Evolutionary conservation across 441 rosid genomes (phyloP).

Genomic region (Bocquillonia castaneifolia): DNA sequence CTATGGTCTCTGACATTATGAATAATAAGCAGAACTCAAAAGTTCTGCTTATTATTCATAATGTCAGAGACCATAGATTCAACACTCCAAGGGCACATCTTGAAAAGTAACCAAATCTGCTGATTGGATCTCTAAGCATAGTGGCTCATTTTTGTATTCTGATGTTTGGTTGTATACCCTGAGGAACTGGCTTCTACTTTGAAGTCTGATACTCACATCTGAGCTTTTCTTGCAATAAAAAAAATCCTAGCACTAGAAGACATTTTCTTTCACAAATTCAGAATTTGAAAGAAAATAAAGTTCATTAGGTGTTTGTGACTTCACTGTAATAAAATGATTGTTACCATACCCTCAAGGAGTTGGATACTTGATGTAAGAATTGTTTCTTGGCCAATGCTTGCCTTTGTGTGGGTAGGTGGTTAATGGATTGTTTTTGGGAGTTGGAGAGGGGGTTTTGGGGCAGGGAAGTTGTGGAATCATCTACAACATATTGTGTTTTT

Average conservation of each 20-base stretch:
- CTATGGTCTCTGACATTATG: no score
- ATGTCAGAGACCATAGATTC: no score
- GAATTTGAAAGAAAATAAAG: neutral
- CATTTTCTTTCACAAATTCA: neutral
- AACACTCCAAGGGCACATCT: no score
- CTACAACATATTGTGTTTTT: neutral
- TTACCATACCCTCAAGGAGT: neutral
- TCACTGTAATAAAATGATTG: neutral
- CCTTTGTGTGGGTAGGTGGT: neutral
- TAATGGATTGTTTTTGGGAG: neutral
- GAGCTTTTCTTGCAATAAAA: no score
- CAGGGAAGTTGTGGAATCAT: neutral
- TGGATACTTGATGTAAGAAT: conserved; percentile 1
- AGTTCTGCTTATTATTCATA: no score
- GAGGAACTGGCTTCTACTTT: no score
- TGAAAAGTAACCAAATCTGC: no score
- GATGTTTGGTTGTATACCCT: no score
- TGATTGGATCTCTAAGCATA: no score
- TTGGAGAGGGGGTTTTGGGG: neutral
- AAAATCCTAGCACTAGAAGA: neutral
- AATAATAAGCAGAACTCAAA: no score
- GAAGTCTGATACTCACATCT: no score
- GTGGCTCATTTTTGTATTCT: no score
- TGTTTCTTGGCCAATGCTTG: neutral
- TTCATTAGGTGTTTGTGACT: neutral